Evolutionary conservation across 2,329 filamentous ascomycete genomes (phyloP).

Genomic region (Talaromyces pinophilus): DNA sequence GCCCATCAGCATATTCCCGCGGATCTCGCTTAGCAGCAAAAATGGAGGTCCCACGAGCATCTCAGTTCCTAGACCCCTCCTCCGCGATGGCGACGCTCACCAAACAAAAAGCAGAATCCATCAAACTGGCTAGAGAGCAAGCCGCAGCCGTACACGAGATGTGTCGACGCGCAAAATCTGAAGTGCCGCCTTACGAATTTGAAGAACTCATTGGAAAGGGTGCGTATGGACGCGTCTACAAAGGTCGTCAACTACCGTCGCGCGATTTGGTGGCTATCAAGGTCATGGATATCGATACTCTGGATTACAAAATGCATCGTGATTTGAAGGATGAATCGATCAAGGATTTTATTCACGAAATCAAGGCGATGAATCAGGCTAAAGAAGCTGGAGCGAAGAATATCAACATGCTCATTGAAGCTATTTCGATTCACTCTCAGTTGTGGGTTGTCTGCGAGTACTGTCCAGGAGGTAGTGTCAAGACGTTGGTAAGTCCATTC

Average conservation of each 20-base stretch:
- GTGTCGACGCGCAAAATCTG: constrained; percentile 48
- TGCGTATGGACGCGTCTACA: constrained; percentile 54
- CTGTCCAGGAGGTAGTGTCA: constrained; percentile 65
- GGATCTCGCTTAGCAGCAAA: neutral
- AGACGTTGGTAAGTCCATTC: constrained; percentile 57
- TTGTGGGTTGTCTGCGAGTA: constrained; percentile 69
- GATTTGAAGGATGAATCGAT: constrained; percentile 53
- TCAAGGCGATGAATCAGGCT: constrained; percentile 62
- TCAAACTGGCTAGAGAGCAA: constrained; percentile 50
- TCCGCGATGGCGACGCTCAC: constrained; percentile 49
- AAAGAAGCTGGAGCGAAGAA: constrained; percentile 64
- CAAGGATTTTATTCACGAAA: constrained; percentile 62
- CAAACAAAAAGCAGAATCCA: constrained; percentile 52
- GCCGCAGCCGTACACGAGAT: constrained; percentile 49
- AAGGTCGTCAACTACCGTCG: constrained; percentile 45
- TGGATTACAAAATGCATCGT: constrained; percentile 51
- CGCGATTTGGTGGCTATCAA: constrained; percentile 53
- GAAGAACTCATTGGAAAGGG: constrained; percentile 56
- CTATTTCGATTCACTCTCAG: constrained; percentile 64
- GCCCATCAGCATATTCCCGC: neutral
- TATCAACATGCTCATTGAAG: constrained; percentile 65
- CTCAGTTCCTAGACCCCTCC: constrained; percentile 43
- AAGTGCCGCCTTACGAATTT: constrained; percentile 51
- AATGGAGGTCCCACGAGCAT: constrained; percentile 37
- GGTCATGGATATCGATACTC: constrained; percentile 52